These are phyloP conservation scores for Nissolia schottii DNA, from an alignment of 306 rosid species.

Conservation along the genomic window DNA sequence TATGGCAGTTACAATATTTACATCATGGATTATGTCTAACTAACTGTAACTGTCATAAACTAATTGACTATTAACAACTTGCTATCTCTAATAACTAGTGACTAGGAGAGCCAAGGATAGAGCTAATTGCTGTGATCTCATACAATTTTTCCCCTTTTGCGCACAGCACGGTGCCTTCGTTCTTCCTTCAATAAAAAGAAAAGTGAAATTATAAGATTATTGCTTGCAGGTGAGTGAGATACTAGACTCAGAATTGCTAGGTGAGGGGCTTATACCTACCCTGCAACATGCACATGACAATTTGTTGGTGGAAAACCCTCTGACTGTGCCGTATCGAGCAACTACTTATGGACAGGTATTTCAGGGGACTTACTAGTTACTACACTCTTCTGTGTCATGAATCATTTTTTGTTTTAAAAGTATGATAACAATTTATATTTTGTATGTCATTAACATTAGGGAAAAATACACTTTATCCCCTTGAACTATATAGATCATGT, in stretches of 20 bases:
- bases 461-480: too few species aligned
- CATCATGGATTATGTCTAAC: too few species aligned
- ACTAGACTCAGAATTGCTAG: conserved; percentile 82
- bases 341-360: conserved; percentile 80
- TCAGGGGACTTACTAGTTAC: conserved; percentile 6
- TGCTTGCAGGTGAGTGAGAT: conserved; percentile 86
- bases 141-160: neutral
- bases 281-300: conserved; percentile 81
- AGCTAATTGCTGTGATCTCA: conserved; percentile 1
- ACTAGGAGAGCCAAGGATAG: neutral
- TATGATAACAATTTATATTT: neutral
- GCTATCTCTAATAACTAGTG: too few species aligned
- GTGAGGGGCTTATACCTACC: conserved; percentile 95
- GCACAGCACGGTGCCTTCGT: neutral
- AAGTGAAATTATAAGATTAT: neutral
- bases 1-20: too few species aligned
- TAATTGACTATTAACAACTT: too few species aligned
- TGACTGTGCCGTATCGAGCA: conserved; percentile 76
- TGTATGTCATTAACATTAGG: neutral
- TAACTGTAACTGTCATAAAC: too few species aligned
- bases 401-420: neutral
- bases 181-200: neutral
- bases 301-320: conserved; percentile 67
- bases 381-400: neutral
- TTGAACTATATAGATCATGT: too few species aligned